Conservation (phyloP, 169 alveolate species). For the Theileria annulata region DNA sequence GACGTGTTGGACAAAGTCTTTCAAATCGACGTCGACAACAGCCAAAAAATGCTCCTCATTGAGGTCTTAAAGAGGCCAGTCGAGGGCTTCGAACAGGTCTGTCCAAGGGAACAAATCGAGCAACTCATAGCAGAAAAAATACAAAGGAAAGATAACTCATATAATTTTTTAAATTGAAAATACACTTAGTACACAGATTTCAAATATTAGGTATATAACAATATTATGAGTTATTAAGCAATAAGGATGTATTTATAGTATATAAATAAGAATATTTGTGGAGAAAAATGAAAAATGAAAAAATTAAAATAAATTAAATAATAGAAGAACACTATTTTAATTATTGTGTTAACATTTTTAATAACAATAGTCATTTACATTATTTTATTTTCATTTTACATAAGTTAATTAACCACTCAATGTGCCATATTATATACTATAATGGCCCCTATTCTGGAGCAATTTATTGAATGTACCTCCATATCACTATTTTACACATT, state of each 20-base stretch:
- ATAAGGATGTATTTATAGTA: background rate
- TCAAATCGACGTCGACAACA: slow-evolving; percentile 18
- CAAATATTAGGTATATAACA: no score
- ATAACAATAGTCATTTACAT: background rate
- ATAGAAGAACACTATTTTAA: background rate
- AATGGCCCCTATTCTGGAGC: slow-evolving; percentile 71
- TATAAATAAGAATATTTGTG: background rate
- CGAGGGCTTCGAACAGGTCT: slow-evolving; percentile 31
- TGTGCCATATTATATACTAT: background rate
- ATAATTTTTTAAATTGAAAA: no score
- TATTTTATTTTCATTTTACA: background rate
- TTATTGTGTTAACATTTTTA: background rate
- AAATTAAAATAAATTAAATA: background rate
- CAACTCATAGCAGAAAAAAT: slow-evolving; percentile 34
- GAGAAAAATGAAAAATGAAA: no score
- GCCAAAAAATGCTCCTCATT: slow-evolving; percentile 19
- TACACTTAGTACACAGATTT: background rate
- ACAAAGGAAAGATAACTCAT: background rate
- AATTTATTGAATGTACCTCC: slow-evolving; percentile 55
- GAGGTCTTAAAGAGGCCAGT: slow-evolving; percentile 42
- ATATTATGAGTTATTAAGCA: background rate
- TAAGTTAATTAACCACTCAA: background rate
- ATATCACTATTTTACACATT: background rate
- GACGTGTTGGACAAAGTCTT: slow-evolving; percentile 61
- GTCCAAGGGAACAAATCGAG: slow-evolving; percentile 5